Conservation (phyloP, 495 filamentous ascomycete genomes). For the Massariosphaeria phaeospora region DNA sequence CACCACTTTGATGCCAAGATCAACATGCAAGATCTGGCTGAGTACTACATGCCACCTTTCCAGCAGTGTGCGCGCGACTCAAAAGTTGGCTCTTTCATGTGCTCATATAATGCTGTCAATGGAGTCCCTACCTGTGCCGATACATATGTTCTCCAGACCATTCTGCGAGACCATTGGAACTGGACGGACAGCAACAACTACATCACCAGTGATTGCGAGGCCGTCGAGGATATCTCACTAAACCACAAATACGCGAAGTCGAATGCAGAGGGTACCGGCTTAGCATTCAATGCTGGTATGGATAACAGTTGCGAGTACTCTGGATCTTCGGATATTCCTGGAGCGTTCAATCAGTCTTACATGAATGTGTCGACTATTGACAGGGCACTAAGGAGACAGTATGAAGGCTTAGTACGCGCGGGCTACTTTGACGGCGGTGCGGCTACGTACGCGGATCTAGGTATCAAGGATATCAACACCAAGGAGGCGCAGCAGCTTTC, state of each 20-base stretch:
- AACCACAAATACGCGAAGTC: slow-evolving; percentile 51
- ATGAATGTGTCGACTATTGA: not conserved
- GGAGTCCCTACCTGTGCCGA: slow-evolving; percentile 54
- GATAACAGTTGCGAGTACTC: slow-evolving; percentile 15
- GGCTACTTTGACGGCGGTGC: slow-evolving; percentile 12
- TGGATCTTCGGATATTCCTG: slow-evolving; percentile 7
- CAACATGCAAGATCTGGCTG: slow-evolving; percentile 50
- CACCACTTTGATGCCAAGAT: slow-evolving; percentile 54
- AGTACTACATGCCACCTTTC: slow-evolving; percentile 53
- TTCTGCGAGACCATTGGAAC: slow-evolving; percentile 52
- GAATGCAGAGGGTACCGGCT: slow-evolving; percentile 46
- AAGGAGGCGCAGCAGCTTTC: slow-evolving; percentile 1
- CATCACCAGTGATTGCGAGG: slow-evolving; percentile 54
- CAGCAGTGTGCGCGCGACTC: slow-evolving; percentile 50
- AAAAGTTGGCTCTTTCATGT: slow-evolving; percentile 56
- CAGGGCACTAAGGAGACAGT: slow-evolving; percentile 5
- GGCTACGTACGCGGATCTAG: not conserved
- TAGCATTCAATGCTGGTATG: slow-evolving; percentile 52
- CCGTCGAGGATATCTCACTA: slow-evolving; percentile 52
- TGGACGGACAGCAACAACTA: slow-evolving; percentile 49
- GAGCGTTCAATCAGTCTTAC: slow-evolving; percentile 3
- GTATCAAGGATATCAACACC: slow-evolving; percentile 6
- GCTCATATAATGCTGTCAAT: slow-evolving; percentile 58
- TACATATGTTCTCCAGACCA: slow-evolving; percentile 52
- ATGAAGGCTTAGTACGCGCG: slow-evolving; percentile 14